Evolutionary conservation across 2,329 filamentous ascomycete genomes (phyloP).

Genomic region (Pseudogymnoascus sp.): DNA sequence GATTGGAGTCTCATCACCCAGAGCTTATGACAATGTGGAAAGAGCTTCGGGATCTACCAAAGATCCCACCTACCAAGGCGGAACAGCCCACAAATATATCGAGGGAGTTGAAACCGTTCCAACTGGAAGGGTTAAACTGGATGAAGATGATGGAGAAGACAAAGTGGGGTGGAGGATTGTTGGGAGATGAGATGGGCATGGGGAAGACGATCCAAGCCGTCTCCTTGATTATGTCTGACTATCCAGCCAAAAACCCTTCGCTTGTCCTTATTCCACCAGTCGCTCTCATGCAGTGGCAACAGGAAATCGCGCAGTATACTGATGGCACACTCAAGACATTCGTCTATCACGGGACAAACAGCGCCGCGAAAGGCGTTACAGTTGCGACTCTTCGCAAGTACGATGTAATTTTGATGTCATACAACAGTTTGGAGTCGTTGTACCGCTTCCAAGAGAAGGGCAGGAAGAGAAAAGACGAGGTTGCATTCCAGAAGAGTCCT

Average conservation of each 20-base stretch:
- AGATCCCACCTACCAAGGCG: constrained; percentile 57
- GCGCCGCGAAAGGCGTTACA: constrained; percentile 70
- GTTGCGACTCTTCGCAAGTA: constrained; percentile 70
- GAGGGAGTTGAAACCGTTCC: constrained; percentile 83
- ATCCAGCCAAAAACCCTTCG: constrained; percentile 72
- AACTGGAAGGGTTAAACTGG: constrained; percentile 89
- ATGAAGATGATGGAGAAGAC: constrained; percentile 85
- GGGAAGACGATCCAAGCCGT: constrained; percentile 98
- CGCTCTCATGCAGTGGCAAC: constrained; percentile 90
- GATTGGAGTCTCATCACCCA: constrained; percentile 71
- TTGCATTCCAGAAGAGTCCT: constrained; percentile 65
- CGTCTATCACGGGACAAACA: constrained; percentile 80
- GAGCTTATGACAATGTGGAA: constrained; percentile 79
- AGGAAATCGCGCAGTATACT: constrained; percentile 73
- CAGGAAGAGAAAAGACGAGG: constrained; percentile 71
- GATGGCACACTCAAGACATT: constrained; percentile 85
- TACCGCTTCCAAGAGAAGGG: constrained; percentile 90
- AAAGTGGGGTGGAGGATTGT: constrained; percentile 77
- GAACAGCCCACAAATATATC: constrained; percentile 71
- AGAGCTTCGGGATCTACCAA: constrained; percentile 59
- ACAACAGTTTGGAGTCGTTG: constrained; percentile 84
- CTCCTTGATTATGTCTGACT: constrained; percentile 96
- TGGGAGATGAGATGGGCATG: constrained; percentile 98
- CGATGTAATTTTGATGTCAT: constrained; percentile 96
- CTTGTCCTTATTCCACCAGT: constrained; percentile 89